Percentiles rank a stretch among this genome's conserved stretches.
These are phyloP conservation scores for Tuber magnatum DNA, from an alignment of 495 filamentous ascomycete species.

Conservation along the genomic window DNA sequence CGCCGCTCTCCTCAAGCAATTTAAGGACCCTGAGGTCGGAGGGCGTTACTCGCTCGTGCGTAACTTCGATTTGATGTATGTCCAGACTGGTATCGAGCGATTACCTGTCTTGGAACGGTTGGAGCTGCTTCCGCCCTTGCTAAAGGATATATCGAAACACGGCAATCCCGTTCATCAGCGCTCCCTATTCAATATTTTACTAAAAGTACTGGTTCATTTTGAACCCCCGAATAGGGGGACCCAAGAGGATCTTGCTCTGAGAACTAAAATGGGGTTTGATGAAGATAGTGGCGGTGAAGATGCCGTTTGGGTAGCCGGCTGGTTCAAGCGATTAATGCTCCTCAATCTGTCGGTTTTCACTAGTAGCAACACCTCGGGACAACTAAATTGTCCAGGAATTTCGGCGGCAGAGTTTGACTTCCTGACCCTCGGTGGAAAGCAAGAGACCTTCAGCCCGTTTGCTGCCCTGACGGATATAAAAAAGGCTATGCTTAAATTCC, in stretches of 20 bases:
- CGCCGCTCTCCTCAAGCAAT: conserved; percentile 72
- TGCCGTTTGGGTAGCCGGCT: conserved; percentile 63
- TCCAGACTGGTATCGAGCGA: conserved; percentile 76
- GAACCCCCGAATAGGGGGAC: conserved; percentile 67
- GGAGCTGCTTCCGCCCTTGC: conserved; percentile 61
- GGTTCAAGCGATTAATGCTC: conserved; percentile 74
- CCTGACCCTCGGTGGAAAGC: conserved; percentile 58
- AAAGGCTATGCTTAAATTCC: conserved; percentile 58
- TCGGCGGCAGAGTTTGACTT: conserved; percentile 65
- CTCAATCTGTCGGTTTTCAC: conserved; percentile 46
- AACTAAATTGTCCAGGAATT: conserved; percentile 59
- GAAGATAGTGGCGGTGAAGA: conserved; percentile 51
- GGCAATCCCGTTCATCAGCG: conserved; percentile 57
- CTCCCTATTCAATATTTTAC: conserved; percentile 73
- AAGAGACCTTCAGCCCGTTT: conserved; percentile 49
- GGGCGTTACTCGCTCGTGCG: conserved; percentile 58
- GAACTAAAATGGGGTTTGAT: conserved; percentile 59
- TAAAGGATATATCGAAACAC: conserved; percentile 65
- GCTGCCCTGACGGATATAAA: conserved; percentile 46
- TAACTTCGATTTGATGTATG: conserved; percentile 81
- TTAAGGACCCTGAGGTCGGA: conserved; percentile 61
- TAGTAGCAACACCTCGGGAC: conserved; percentile 40
- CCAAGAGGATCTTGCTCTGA: conserved; percentile 64
- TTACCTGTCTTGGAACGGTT: conserved; percentile 53
- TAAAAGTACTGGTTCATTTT: conserved; percentile 65